Evolutionary conservation across 2,329 filamentous ascomycete species (phyloP).

Genomic region (Ilyonectria destructans): DNA sequence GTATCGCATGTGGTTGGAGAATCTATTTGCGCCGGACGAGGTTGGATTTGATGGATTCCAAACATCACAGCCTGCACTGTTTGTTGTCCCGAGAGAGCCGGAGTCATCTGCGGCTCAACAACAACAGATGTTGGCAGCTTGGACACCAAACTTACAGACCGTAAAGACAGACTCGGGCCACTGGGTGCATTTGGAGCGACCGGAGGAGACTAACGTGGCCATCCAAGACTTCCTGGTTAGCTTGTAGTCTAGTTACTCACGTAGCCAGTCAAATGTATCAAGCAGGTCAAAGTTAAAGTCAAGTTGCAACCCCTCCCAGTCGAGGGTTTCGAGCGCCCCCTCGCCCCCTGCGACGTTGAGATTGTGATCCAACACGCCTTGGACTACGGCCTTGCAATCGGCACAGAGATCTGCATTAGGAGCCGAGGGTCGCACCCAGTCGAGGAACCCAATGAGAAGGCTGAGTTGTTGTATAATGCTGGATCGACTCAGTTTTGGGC

Average conservation of each 20-base stretch:
- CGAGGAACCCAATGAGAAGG: conserved; percentile 66
- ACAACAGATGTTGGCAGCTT: conserved; percentile 46
- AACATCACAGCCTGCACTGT: conserved; percentile 42
- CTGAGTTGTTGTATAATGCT: conserved; percentile 68
- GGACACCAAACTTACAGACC: conserved; percentile 56
- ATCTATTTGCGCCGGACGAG: conserved; percentile 49
- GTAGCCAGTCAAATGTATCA: conserved; percentile 66
- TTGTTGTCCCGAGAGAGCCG: conserved; percentile 43
- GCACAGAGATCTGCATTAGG: conserved; percentile 66
- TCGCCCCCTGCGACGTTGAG: conserved; percentile 56
- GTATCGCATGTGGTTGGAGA: conserved; percentile 53
- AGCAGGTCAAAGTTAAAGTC: conserved; percentile 65
- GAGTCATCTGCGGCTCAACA: conserved; percentile 40
- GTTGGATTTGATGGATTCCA: conserved; percentile 36
- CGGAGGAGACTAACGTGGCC: conserved; percentile 42
- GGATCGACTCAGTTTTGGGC: conserved; percentile 60
- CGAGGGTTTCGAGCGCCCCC: conserved; percentile 46
- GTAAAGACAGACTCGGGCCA: conserved; percentile 54
- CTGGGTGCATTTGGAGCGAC: conserved; percentile 54
- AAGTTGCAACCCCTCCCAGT: conserved; percentile 55
- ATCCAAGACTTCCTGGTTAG: conserved; percentile 42
- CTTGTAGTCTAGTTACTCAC: conserved; percentile 36
- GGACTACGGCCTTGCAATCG: conserved; percentile 64
- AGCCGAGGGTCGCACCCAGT: conserved; percentile 65
- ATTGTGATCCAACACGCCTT: conserved; percentile 66